Conservation (phyloP, 2,329 filamentous ascomycete genomes). For the Penicillium janthinellum region DNA sequence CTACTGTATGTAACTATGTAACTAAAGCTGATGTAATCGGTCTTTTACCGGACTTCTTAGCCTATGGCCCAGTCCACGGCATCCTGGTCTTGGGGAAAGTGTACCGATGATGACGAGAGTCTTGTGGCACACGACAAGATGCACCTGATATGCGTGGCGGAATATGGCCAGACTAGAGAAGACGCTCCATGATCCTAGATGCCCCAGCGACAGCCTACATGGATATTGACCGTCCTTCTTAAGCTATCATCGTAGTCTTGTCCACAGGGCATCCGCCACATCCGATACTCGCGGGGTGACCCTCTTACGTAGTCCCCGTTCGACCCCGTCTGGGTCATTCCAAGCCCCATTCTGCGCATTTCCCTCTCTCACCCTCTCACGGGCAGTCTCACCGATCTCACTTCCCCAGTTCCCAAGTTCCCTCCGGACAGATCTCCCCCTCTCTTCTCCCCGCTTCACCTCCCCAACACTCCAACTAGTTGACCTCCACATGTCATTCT, state of each 20-base stretch:
- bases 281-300: slow-evolving; percentile 12
- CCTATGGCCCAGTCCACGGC: not conserved
- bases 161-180: not conserved
- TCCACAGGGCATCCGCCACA: slow-evolving; percentile 16
- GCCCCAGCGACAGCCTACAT: not conserved
- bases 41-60: not conserved
- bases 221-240: not conserved
- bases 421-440: slow-evolving; percentile 13
- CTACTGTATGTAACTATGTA: too few species aligned
- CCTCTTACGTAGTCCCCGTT: slow-evolving; percentile 15
- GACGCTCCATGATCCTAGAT: not conserved
- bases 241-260: not conserved
- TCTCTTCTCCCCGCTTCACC: slow-evolving; percentile 14
- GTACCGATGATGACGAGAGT: slow-evolving; percentile 2
- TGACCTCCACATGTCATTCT: slow-evolving; percentile 14
- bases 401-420: slow-evolving; percentile 25
- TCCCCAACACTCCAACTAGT: slow-evolving; percentile 6
- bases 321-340: slow-evolving; percentile 6
- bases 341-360: not conserved
- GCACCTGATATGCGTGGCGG: not conserved
- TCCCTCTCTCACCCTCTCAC: too few species aligned
- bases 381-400: slow-evolving; percentile 16
- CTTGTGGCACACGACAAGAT: slow-evolving; percentile 11
- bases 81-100: not conserved
- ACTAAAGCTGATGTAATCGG: not conserved